Evolutionary conservation across 306 rosid genomes (phyloP).

Genomic region (Geum urbanum): DNA sequence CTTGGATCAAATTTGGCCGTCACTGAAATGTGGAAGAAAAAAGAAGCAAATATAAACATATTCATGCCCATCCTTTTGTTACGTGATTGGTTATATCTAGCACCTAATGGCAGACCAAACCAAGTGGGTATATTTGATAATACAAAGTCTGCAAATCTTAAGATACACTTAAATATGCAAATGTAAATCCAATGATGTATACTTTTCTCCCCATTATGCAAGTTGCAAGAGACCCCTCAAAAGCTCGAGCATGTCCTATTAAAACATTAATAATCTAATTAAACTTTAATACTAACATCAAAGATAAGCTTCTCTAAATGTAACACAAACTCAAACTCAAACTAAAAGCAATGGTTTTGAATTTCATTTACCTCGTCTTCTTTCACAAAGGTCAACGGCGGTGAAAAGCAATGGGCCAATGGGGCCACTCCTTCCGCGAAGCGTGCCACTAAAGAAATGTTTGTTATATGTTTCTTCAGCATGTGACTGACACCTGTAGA

Average conservation of each 20-base stretch:
- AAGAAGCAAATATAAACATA: background rate
- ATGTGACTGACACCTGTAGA: constrained; percentile 12
- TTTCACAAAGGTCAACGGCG: constrained; percentile 26
- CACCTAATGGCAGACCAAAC: constrained; percentile 47
- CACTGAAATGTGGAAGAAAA: constrained; percentile 6
- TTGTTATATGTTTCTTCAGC: background rate
- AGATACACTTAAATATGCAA: constrained; percentile 28
- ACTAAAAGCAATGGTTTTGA: background rate
- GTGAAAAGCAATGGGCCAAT: constrained; percentile 13
- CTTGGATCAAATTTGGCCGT: constrained; percentile 36
- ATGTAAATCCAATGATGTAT: constrained; percentile 13
- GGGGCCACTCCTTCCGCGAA: constrained; percentile 27
- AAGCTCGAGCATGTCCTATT: constrained; percentile 10
- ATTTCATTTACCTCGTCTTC: background rate
- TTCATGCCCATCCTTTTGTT: background rate
- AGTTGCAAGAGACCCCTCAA: constrained; percentile 7
- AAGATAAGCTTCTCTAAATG: constrained; percentile 8
- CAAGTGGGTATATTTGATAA: constrained; percentile 53
- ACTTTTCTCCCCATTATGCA: constrained; percentile 7
- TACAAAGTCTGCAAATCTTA: constrained; percentile 39
- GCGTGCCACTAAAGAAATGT: constrained; percentile 24
- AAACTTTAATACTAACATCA: background rate
- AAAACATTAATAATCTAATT: constrained; percentile 4
- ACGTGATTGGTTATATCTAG: constrained; percentile 19
- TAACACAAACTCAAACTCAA: background rate